Evolutionary conservation across 2,329 filamentous ascomycete genomes (phyloP).

Genomic region (Lasiodiplodia hormozganensis): DNA sequence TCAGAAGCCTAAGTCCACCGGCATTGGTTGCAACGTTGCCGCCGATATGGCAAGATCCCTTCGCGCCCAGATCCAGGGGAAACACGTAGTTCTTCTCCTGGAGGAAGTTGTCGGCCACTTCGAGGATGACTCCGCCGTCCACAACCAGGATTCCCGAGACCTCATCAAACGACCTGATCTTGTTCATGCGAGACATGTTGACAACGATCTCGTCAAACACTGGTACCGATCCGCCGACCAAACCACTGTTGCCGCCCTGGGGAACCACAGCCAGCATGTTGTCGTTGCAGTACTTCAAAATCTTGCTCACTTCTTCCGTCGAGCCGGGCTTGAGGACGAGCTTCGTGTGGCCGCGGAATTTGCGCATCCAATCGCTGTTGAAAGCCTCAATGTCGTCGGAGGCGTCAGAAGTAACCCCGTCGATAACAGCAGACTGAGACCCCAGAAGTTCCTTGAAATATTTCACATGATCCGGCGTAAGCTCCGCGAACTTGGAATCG

Average conservation of each 20-base stretch:
- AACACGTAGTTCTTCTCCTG: constrained; percentile 87
- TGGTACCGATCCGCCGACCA: constrained; percentile 93
- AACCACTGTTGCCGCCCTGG: constrained; percentile 94
- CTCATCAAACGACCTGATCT: constrained; percentile 89
- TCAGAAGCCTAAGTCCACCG: constrained; percentile 84
- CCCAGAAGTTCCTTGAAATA: constrained; percentile 85
- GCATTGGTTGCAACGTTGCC: constrained; percentile 97
- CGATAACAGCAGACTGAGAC: constrained; percentile 78
- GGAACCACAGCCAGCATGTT: constrained; percentile 91
- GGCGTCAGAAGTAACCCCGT: constrained; percentile 77
- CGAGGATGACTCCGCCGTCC: constrained; percentile 90
- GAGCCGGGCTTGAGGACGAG: constrained; percentile 85
- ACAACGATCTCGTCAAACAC: constrained; percentile 99
- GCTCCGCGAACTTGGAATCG: constrained; percentile 73
- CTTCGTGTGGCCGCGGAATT: constrained; percentile 89
- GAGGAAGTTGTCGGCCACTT: constrained; percentile 85
- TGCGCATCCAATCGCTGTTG: constrained; percentile 99
- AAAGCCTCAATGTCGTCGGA: constrained; percentile 85
- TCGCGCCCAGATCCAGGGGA: constrained; percentile 95
- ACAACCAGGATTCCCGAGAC: constrained; percentile 89
- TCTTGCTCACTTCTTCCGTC: constrained; percentile 87
- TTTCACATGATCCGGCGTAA: constrained; percentile 80
- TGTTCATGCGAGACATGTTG: constrained; percentile 88
- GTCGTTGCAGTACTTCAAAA: constrained; percentile 94
- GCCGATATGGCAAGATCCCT: constrained; percentile 95